phyloP scores from a whole-genome alignment of 1,139 yeast species.

The Hansenula lynferdii region DNA sequence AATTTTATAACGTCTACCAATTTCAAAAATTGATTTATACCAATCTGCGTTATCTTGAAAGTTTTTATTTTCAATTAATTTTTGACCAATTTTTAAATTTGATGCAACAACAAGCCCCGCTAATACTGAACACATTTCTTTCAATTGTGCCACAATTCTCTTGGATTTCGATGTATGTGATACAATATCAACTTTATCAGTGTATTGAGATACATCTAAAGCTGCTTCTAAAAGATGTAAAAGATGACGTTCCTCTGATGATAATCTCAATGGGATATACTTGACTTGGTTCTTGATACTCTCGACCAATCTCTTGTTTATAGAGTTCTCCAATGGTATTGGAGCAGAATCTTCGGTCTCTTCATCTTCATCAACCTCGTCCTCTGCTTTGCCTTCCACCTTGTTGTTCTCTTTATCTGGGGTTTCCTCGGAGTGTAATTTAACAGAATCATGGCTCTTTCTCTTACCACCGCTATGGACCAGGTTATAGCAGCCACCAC shows the following conservation, averaged over 20 bases:
- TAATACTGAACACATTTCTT: slow-evolving; percentile 68
- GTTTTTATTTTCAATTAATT: slow-evolving; percentile 54
- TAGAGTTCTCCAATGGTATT: background rate
- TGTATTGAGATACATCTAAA: slow-evolving; percentile 66
- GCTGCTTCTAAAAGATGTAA: slow-evolving; percentile 64
- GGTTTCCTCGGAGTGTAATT: slow-evolving; percentile 15
- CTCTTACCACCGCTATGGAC: slow-evolving; percentile 63
- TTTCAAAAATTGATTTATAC: slow-evolving; percentile 63
- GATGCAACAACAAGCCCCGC: slow-evolving; percentile 74
- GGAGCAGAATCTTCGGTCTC: slow-evolving; percentile 5
- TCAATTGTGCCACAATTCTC: slow-evolving; percentile 61
- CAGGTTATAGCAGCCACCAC: slow-evolving; percentile 61
- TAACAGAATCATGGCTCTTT: slow-evolving; percentile 34
- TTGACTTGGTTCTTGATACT: slow-evolving; percentile 42
- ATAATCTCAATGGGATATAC: slow-evolving; percentile 62
- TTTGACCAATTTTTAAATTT: slow-evolving; percentile 60
- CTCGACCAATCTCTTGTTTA: slow-evolving; percentile 13
- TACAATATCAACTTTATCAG: slow-evolving; percentile 66
- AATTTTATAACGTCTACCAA: slow-evolving; percentile 71
- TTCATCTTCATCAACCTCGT: slow-evolving; percentile 17
- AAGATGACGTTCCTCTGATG: slow-evolving; percentile 60
- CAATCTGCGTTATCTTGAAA: slow-evolving; percentile 63
- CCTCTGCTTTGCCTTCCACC: slow-evolving; percentile 9
- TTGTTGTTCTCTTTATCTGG: slow-evolving; percentile 7
- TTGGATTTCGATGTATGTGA: slow-evolving; percentile 58